Evolutionary conservation across 495 filamentous ascomycete genomes (phyloP), one percentile per base, ranked within the genome.

Genomic region (Paragyromitra xinjiangensis): DNA sequence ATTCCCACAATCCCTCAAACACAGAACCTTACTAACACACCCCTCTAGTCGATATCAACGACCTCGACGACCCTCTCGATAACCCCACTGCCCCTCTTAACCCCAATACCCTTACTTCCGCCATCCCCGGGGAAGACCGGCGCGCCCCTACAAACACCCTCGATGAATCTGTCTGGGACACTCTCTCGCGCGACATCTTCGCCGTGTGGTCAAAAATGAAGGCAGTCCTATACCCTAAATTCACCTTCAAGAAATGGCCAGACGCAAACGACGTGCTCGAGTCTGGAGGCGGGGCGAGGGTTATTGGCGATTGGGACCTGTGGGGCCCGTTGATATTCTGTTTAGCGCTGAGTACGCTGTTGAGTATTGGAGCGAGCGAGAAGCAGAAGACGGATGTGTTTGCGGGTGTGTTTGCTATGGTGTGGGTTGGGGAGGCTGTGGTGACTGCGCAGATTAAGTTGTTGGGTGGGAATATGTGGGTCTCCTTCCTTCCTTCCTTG

Each of bases 381-480:
- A 87, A 92, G 50, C 95, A 99, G 86, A 91, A 91, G 83, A 91
- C 91, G 29, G 83, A 92, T 69, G 95, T 98, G 58, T 99, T 99
- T 84, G 94, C 92, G 29, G 96, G 95, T 9, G 93, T 98, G 22
- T 99, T 99, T 86, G 91, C 93, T 29, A 91, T 95, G 81, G 92
- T 99, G 48, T 99, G 95, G 95, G 89, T 98, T 66, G 95, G 94
- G 7, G 94, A 98, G 87, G 94, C 95, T 1, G 92, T 98, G 16
- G 94, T 99, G 72, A 99, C 95, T n/a, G 85, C 95, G 82, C 95
- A 99, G 89, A 98, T 99, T 82, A 97, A 97, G 87, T 86, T 99
- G 81, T 85, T 99, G 72, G 95, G 95, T 61, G 95, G 95, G 34
- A 97, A 96, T 87, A 98, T 99, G 95, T 98, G 85, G 85, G 93